These are phyloP conservation scores for Nymphaea thermarum DNA, from an alignment of 164 flowering plant genomes.

Conservation along the genomic window DNA sequence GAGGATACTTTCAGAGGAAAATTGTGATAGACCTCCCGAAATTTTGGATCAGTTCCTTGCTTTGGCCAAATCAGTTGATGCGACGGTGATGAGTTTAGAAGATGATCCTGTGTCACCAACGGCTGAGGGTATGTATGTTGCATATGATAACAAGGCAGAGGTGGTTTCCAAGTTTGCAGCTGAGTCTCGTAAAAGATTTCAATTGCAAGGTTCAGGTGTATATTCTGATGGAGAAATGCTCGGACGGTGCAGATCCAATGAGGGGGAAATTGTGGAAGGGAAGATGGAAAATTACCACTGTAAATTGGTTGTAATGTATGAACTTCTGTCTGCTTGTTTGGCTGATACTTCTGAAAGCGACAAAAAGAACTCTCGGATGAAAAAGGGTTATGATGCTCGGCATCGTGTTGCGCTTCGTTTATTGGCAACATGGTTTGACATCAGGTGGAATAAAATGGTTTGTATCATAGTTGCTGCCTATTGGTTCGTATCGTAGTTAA, in stretches of 20 bases:
- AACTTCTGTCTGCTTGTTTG: slow-evolving; percentile 91
- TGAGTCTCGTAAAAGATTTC: background rate
- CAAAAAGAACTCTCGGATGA: slow-evolving; percentile 31
- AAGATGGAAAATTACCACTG: slow-evolving; percentile 38
- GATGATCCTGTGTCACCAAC: slow-evolving; percentile 21
- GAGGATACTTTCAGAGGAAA: slow-evolving; percentile 68
- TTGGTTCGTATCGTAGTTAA: background rate
- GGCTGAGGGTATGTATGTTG: slow-evolving; percentile 36
- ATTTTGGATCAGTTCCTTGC: slow-evolving; percentile 50
- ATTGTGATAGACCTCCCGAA: slow-evolving; percentile 25
- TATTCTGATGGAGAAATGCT: no score
- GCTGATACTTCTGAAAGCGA: slow-evolving; percentile 41
- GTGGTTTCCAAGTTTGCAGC: slow-evolving; percentile 14
- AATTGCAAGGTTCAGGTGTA: no score
- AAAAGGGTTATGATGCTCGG: slow-evolving; percentile 95
- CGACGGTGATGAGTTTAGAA: slow-evolving; percentile 46
- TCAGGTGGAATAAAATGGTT: slow-evolving; percentile 89
- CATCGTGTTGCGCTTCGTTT: slow-evolving; percentile 86
- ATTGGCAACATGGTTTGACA: slow-evolving; percentile 80
- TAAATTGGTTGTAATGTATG: slow-evolving; percentile 71
- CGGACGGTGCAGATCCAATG: background rate
- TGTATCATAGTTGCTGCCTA: slow-evolving; percentile 8
- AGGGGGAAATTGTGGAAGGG: slow-evolving; percentile 44
- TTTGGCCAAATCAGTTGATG: slow-evolving; percentile 63
- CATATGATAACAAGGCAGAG: slow-evolving; percentile 16